Evolutionary conservation across 2,329 filamentous ascomycete genomes (phyloP), one percentile per base, ranked within the genome.

Genomic region (Fusarium sp.): DNA sequence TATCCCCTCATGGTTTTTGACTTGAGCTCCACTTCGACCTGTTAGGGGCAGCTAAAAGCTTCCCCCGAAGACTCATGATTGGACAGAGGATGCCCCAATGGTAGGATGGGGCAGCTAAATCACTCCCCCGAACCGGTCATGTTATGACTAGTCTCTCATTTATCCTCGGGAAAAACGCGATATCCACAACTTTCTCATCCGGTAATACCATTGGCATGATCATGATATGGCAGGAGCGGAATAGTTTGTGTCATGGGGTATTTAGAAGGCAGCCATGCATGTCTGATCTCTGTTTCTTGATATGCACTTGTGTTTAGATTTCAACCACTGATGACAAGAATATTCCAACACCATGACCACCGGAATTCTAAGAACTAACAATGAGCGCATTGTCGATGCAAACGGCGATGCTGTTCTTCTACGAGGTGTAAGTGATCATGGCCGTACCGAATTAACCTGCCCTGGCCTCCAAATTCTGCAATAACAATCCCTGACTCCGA

Each of bases 321-420:
- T 4, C n/a, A 32, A 22, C 14, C 13, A 20, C 6, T 32, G 9
- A 7, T 10, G 30, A 4, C n/a, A 32, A n/a, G n/a, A n/a, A 48
- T 2, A 48, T 6, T 4, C 9, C 7, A 3, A 18, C 3, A 27
- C 11, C 14, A 71, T 71, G 68, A 41, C 24, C 55, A 41, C 60
- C 3, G 69, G 70, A 64, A 64, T 77, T n/a, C 69, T 79, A 5
- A 66, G 69, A 30, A 75, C 75, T 1, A 60, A 70, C 5, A 72
- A 74, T 14, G 69, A 66, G 6, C 67, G 72, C 24, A 80, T 88
- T 14, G 81, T 88, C 25, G 82, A 84, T 63, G 76, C 75, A 1
- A 76, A 83, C 67, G 83, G 81, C 30, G 77, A 83, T 18, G 75
- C 76, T 3, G 80, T 87, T 12, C 76, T 87, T 9, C 80, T 87